These are phyloP conservation scores for Aspergillus indologenus DNA, from an alignment of 495 filamentous ascomycete genomes.

Conservation along the genomic window DNA sequence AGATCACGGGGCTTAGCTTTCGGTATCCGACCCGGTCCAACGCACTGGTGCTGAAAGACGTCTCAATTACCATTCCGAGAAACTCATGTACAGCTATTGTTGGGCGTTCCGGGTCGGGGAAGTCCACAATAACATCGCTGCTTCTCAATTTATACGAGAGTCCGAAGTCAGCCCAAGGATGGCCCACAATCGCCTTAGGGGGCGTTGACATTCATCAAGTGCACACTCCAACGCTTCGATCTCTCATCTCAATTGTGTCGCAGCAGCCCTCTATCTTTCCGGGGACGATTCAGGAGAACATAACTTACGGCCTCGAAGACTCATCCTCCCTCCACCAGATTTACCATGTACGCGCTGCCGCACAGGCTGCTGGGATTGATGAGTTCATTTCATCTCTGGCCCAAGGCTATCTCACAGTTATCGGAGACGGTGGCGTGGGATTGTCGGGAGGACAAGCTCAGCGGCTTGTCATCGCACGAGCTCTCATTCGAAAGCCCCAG, in stretches of 20 bases:
- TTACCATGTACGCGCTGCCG: constrained; percentile 54
- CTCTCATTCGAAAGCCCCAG: constrained; percentile 64
- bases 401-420: constrained; percentile 66
- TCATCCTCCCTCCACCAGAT: constrained; percentile 33
- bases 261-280: constrained; percentile 80
- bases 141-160: constrained; percentile 64
- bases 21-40: constrained; percentile 61
- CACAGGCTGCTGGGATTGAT: constrained; percentile 69
- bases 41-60: constrained; percentile 50
- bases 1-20: constrained; percentile 59
- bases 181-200: constrained; percentile 52
- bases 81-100: constrained; percentile 72
- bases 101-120: constrained; percentile 80
- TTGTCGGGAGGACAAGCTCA: constrained; percentile 86
- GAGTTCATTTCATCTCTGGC: constrained; percentile 75
- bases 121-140: constrained; percentile 79
- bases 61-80: constrained; percentile 58
- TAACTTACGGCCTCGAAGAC: constrained; percentile 66
- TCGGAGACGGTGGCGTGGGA: constrained; percentile 73
- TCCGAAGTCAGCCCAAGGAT: constrained; percentile 20
- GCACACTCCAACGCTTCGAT: constrained; percentile 62
- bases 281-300: constrained; percentile 69
- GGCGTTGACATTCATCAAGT: constrained; percentile 52
- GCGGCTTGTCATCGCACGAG: constrained; percentile 76
- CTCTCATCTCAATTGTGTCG: constrained; percentile 69